Evolutionary conservation across 345 rosid species (phyloP).

Genomic region (Citrus maxima): DNA sequence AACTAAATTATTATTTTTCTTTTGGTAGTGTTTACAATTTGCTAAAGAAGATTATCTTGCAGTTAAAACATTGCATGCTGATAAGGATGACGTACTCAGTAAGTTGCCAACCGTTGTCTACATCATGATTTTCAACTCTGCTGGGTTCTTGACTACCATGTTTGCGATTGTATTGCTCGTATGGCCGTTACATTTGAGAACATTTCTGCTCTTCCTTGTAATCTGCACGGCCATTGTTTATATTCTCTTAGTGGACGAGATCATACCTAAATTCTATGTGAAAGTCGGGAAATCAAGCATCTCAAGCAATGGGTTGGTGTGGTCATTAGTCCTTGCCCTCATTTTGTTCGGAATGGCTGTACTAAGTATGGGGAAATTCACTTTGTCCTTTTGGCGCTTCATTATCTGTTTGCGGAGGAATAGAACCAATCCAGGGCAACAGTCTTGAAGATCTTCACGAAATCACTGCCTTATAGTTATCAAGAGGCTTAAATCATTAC

Average conservation of each 20-base stretch:
- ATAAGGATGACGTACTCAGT: not conserved
- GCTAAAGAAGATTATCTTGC: not conserved
- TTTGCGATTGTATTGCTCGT: not conserved
- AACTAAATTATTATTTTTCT: too few species aligned
- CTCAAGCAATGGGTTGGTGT: not conserved
- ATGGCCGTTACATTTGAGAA: not conserved
- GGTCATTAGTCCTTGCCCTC: too few species aligned
- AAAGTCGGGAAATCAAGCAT: not conserved
- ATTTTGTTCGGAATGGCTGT: too few species aligned
- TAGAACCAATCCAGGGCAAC: too few species aligned
- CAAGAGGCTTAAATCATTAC: too few species aligned
- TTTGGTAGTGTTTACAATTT: too few species aligned
- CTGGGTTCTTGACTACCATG: not conserved
- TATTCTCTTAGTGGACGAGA: not conserved
- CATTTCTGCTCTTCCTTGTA: not conserved
- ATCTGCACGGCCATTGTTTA: not conserved
- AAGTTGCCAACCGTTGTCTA: not conserved
- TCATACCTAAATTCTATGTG: not conserved
- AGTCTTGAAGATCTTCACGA: too few species aligned
- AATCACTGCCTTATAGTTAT: too few species aligned
- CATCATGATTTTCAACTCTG: constrained; percentile 1
- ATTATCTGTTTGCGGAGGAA: too few species aligned
- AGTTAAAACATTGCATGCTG: not conserved
- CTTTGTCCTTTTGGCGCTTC: too few species aligned
- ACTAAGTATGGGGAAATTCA: too few species aligned